Conservation (phyloP, 495 filamentous ascomycete species). For the Aspergillus hancockii region DNA sequence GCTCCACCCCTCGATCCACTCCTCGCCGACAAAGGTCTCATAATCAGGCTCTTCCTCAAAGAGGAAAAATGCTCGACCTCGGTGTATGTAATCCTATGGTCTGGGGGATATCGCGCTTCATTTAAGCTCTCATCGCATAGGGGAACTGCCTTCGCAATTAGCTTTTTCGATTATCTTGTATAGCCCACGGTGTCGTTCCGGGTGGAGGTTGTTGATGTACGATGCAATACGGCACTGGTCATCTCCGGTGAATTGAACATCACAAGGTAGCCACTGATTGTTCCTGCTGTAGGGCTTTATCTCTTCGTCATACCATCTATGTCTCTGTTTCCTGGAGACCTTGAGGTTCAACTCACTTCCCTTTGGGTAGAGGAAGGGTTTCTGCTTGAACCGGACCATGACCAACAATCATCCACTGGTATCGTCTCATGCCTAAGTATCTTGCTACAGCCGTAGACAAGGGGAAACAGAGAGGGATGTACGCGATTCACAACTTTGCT, state of each 20-base stretch:
- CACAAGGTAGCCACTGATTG: no score
- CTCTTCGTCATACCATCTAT: no score
- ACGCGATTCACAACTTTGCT: constrained; percentile 63
- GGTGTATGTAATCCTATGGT: constrained; percentile 23
- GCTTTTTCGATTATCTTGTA: constrained; percentile 52
- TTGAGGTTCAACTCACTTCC: no score
- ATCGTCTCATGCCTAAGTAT: constrained; percentile 41
- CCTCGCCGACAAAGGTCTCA: constrained; percentile 18
- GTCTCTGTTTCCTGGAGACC: no score
- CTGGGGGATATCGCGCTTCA: constrained; percentile 4
- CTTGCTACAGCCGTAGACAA: constrained; percentile 54
- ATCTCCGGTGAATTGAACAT: constrained; percentile 33
- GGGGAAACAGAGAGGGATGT: constrained; percentile 61
- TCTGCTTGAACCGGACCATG: constrained; percentile 43
- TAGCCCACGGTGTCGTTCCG: constrained; percentile 41
- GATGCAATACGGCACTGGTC: constrained; percentile 31
- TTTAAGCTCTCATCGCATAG: constrained; percentile 50
- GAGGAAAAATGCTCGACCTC: constrained; percentile 14
- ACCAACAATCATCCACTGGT: constrained; percentile 41
- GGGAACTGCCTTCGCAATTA: constrained; percentile 50
- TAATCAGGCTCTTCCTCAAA: constrained; percentile 6
- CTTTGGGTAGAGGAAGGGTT: constrained; percentile 13
- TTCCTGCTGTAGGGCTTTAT: no score
- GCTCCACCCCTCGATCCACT: no score
- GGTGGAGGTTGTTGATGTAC: constrained; percentile 66